Evolutionary conservation across 2,329 filamentous ascomycete species (phyloP), one percentile per base, ranked within the genome.

Genomic region (Teratosphaeriaceae sp.): DNA sequence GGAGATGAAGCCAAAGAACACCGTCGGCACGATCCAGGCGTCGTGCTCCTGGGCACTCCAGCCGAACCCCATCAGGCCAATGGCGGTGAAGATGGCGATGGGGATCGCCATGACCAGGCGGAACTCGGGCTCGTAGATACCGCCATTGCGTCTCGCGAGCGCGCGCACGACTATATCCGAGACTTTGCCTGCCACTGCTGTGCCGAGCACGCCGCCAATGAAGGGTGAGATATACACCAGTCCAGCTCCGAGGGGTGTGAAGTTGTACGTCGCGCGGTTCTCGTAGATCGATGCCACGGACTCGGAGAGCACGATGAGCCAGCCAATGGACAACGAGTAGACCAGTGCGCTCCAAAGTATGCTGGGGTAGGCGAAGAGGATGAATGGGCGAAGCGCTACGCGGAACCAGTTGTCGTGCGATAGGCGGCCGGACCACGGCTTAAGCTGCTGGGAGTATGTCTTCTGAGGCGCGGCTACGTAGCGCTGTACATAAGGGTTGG

Each of bases 41-140:
- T 96, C 80, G 19, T 73, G 72, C 44, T 82, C 75, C 49, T 87
- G 65, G 0, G 84, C 87, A 8, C 84, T 88, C 92, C 90, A 97
- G n/a, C 90, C 90, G 58, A 92, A 97, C 2, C 88, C 90, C 81
- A 96, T 94, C 13, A 97, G 75, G 0, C 92, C 92, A 22, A 90
- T 79, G 1, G 82, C 79, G 0, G 89, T 96, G 3, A 80, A 80
- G 42, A 96, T 57, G 1, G 83, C 72, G 23, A 96, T 82, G 0
- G 89, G 90, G 2, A 83, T 66, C 0, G 80, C 86, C 90, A 97
- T 95, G 33, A 94, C 76, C 0, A 95, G 76, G 5, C 89, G 79
- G 59, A 94, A 97, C 64, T 97, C 90, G 1, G 90, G 90, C 63
- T 97, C 90, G 62, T 96, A 97, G 2, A 97, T 71, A 2, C 90